A percentile compares a stretch with the other conserved stretches of the same genome.
Conservation (phyloP, 345 rosid species). For the Gossypium stocksii region DNA sequence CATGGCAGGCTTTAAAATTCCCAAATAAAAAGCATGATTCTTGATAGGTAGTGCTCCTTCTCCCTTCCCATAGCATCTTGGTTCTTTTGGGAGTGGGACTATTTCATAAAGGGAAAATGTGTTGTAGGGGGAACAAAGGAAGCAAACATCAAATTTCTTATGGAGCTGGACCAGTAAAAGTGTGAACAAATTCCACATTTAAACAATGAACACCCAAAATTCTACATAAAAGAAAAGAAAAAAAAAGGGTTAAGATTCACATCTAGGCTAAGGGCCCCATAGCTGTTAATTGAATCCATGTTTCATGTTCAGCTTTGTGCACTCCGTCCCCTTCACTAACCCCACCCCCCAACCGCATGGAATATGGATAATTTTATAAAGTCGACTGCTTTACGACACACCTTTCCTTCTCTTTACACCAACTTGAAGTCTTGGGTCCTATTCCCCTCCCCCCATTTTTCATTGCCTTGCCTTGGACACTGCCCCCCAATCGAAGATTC, state of each 20-base stretch:
- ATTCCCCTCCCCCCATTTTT: not conserved
- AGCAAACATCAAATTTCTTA: slow-evolving; percentile 19
- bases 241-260: slow-evolving; percentile 14
- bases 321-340: slow-evolving; percentile 9
- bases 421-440: slow-evolving; percentile 21
- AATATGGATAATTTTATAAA: slow-evolving; percentile 16
- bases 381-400: slow-evolving; percentile 25
- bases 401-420: slow-evolving; percentile 24
- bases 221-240: not conserved
- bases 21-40: slow-evolving; percentile 11
- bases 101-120: slow-evolving; percentile 15
- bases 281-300: slow-evolving; percentile 17
- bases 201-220: too few species aligned
- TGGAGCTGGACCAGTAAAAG: slow-evolving; percentile 19
- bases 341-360: slow-evolving; percentile 27
- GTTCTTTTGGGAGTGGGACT: slow-evolving; percentile 15
- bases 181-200: slow-evolving; percentile 11
- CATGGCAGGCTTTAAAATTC: slow-evolving; percentile 15
- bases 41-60: slow-evolving; percentile 3
- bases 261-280: slow-evolving; percentile 14
- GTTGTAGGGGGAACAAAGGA: slow-evolving; percentile 21
- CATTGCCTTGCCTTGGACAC: slow-evolving; percentile 1
- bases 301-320: slow-evolving; percentile 22
- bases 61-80: slow-evolving; percentile 16
- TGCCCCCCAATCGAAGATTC: slow-evolving; percentile 12